Base-by-base conservation (phyloP, 352 stramenopile species). In the Pythium grandisporangium region DNA sequence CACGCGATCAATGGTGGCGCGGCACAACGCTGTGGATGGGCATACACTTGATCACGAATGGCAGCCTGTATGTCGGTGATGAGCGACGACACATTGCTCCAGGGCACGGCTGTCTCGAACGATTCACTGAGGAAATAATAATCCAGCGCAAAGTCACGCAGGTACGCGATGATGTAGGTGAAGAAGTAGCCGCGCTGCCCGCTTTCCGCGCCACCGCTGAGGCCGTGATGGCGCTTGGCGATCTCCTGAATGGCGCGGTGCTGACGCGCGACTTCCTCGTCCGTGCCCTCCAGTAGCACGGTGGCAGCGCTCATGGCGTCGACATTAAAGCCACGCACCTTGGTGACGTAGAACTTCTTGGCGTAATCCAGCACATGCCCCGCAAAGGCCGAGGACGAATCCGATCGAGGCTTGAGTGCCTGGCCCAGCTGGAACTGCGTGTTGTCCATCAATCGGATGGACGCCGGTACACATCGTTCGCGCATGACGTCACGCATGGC, bases 341-440 rank as follows among this genome's bases (percentile, higher is more conserved):
- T 81, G 17, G 75, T 87, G 35, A 95, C 66, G 45, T 87, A 91
- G 32, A 71, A 81, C 47, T 93, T 95, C 33, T 92, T 88, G 20
- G 76, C 77, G 42, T 84, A 81, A 42, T 84, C 72, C 6, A 87
- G 37, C 26, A 84, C 58, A n/a, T 58, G 55, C 29, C 55, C 53
- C 4, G 62, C 63, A 37, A 80, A 80, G 34, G 60, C 68, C 33
- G 67, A 64, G 34, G 60, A 68, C 33, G 67, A 64, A 5, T 45
- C 48, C 5, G 61, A 70, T 2, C 59, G 65, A 4, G 72, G 70
- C 58, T 93, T 96, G 2, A 98, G 61, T 25, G 85, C 87, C 48
- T 97, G 89, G 3, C 93, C 91, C 6, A 98, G 56, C 48, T 93
- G 77, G 60, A 98, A 98, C 51, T 98, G 91, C 29, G 81, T 84